Base-by-base conservation (phyloP, 1,284 basidiomycete species). In the Pascua sp. region DNA sequence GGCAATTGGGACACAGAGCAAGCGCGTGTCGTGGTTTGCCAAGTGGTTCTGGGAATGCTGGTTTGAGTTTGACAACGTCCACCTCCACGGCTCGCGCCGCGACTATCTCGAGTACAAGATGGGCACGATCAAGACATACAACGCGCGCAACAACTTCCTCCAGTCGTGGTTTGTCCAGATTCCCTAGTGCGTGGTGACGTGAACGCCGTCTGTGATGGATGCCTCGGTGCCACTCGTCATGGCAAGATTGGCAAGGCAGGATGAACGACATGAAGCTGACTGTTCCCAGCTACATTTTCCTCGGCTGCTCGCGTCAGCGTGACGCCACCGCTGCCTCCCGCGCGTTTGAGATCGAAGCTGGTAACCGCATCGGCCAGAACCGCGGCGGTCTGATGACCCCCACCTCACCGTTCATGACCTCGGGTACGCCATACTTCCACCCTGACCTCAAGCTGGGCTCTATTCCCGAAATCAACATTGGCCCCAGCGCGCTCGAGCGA, bases 31-130 rank as follows among this genome's bases (percentile, higher is more conserved):
- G 9, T 89, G 86, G 86, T 77, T 88, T 56, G 83, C 83, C 42
- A 82, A 88, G 11, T 86, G 86, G 85, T 91, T 91, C 79, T 91
- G 87, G 87, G 85, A 86, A 64, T 85, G 85, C 48, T 87, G 86
- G 88, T 90, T 90, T 72, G 85, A 87, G 62, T 82, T 89, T 55
- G 89, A 91, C 72, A 86, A 89, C 70, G 85, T 89, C 53, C 81
- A 85, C 57, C 70, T 91, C 1, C 85, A 86, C 45, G 85, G 85
- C 2, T 85, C 86, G 24, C 77, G 86, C 42, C 79, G 86, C 48
- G 85, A 87, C 60, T 90, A 90, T 72, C 80, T 91, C 50, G 89
- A 91, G 72, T 88, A 90, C 78, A 85, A 84, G 63, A 90, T 90
- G 76, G 87, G 87, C 39, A 89, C 88, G 75, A 78, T 85, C 67